Evolutionary conservation across 2,329 filamentous ascomycete species (phyloP).

Genomic region (Colletotrichum truncatum): DNA sequence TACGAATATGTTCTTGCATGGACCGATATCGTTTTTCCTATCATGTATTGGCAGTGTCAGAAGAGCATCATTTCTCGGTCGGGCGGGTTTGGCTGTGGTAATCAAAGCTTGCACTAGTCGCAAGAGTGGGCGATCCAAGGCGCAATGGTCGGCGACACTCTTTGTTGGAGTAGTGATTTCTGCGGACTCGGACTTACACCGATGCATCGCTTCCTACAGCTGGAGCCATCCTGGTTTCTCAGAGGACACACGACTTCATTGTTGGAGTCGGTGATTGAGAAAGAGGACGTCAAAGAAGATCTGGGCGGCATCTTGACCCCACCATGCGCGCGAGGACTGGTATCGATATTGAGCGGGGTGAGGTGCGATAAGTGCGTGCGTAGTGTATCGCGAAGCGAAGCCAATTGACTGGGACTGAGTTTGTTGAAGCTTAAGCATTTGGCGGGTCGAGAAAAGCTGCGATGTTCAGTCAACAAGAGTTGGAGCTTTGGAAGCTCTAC

Average conservation of each 20-base stretch:
- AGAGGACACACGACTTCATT: constrained; percentile 98
- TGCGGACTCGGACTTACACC: constrained; percentile 76
- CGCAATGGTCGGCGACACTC: constrained; percentile 11
- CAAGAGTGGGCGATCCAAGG: not conserved
- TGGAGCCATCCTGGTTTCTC: constrained; percentile 94
- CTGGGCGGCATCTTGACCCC: constrained; percentile 86
- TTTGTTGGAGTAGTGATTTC: not conserved
- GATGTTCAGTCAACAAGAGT: constrained; percentile 17
- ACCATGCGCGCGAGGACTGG: constrained; percentile 55
- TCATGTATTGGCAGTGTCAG: constrained; percentile 34
- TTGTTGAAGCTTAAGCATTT: constrained; percentile 30
- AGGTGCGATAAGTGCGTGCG: constrained; percentile 36
- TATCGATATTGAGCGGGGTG: constrained; percentile 46
- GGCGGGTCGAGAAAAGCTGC: constrained; percentile 11
- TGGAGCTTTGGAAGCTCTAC: constrained; percentile 30
- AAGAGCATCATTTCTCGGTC: constrained; percentile 28
- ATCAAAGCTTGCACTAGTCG: constrained; percentile 22
- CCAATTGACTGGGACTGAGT: constrained; percentile 43
- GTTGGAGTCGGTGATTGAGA: constrained; percentile 90
- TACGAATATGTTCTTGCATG: constrained; percentile 99
- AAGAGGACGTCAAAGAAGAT: constrained; percentile 86
- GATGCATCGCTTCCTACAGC: constrained; percentile 96
- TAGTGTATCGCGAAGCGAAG: constrained; percentile 31
- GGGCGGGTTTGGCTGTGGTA: constrained; percentile 9
- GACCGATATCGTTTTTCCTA: constrained; percentile 97